Base-by-base conservation (phyloP, 169 alveolate species). In the Cryptosporidium parvum region DNA sequence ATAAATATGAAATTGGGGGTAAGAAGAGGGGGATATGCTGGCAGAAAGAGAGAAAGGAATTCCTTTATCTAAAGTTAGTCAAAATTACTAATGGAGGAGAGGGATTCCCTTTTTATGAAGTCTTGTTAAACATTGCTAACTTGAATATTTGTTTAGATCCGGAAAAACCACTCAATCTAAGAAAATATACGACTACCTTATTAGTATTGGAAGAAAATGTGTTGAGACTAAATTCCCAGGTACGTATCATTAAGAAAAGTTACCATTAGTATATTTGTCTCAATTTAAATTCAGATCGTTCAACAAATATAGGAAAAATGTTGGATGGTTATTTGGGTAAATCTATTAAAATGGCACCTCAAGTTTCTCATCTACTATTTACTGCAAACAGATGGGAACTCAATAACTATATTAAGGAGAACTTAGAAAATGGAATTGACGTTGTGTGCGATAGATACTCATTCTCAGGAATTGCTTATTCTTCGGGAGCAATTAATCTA, bases 371-470 rank as follows among this genome's bases (percentile, higher is more conserved):
- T 87, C 91, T 96, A 56, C 93, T 97, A 26, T 97, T 97, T 92
- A 95, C 99, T 14, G 98, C 99, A 10, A 96, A 97, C 85, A 92
- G 99, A 72, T 97, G 99, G 99, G 99, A 97, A 91, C 72, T 56
- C 44, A 86, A 95, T 92, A 93, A 94, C 35, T 91, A 92, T 39
- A 96, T 97, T 21, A 85, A 85, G 59, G 53, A 86, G 26, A 71
- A 71, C n/a, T 85, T 97, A 31, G 68, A 91, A 21, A 85, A 85
- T 21, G 99, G 99, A 21, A 86, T 86, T 2, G 92, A 94, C 91
- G 93, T 97, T 10, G 86, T 97, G 2, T 93, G 97, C 85, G 99
- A 97, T 72, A 85, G 99, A 84, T 97, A 97, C 85, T 97, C 98
- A 0, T 97, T 92, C 91, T 96, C 99, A 18, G 99, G 99, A 37